These are phyloP conservation scores for Alternaria sp. DNA, from an alignment of 2,329 filamentous ascomycete genomes.

Conservation along the genomic window DNA sequence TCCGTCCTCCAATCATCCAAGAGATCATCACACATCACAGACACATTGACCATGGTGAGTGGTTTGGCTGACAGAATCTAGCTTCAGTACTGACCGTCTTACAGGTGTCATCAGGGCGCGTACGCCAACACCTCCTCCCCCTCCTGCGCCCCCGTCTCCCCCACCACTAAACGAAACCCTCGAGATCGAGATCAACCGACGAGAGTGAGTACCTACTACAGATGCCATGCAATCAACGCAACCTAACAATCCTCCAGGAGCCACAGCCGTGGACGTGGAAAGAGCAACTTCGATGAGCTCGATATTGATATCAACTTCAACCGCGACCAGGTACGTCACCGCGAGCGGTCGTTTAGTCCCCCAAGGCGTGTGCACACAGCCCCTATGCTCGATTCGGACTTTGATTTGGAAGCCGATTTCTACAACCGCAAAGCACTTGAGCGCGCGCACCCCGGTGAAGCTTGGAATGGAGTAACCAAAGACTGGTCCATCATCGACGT, in stretches of 20 bases:
- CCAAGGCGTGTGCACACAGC: slow-evolving; percentile 56
- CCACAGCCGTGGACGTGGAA: slow-evolving; percentile 56
- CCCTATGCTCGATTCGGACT: slow-evolving; percentile 54
- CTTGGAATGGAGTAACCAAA: slow-evolving; percentile 74
- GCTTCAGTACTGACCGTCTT: slow-evolving; percentile 16
- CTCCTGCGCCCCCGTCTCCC: slow-evolving; percentile 54
- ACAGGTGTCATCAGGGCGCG: slow-evolving; percentile 58
- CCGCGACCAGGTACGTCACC: slow-evolving; percentile 56
- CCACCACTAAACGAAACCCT: slow-evolving; percentile 60
- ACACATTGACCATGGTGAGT: slow-evolving; percentile 84
- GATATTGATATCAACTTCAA: slow-evolving; percentile 73
- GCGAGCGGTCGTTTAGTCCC: slow-evolving; percentile 52
- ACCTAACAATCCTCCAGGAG: slow-evolving; percentile 35
- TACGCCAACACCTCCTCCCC: slow-evolving; percentile 61
- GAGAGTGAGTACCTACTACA: slow-evolving; percentile 51
- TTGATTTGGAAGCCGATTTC: slow-evolving; percentile 65
- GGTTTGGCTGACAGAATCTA: neutral
- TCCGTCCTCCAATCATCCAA: slow-evolving; percentile 81
- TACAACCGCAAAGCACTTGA: slow-evolving; percentile 74
- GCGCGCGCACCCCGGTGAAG: slow-evolving; percentile 75
- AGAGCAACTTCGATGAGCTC: slow-evolving; percentile 63
- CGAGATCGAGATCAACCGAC: slow-evolving; percentile 65
- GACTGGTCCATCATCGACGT: slow-evolving; percentile 86
- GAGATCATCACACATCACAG: slow-evolving; percentile 90
- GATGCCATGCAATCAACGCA: neutral